Base-by-base conservation (phyloP, 768 basidiomycete genomes). In the Megacollybia marginata region DNA sequence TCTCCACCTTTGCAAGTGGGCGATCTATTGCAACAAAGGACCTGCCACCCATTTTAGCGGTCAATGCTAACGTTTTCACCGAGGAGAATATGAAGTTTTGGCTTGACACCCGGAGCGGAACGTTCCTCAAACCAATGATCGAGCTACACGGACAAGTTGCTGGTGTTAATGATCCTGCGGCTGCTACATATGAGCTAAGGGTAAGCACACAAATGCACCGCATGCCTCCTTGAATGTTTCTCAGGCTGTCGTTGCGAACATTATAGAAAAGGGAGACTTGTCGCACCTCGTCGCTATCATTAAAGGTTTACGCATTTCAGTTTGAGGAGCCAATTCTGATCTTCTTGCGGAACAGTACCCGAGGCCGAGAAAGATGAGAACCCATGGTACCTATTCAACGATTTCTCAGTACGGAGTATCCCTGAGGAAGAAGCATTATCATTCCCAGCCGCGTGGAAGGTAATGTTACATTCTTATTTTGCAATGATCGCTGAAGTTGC, bases 321-420 rank as follows among this genome's bases (percentile, higher is more conserved):
- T 28, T 40, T 33, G n/a, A 47, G 20, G 11, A 46, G 33, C 13
- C 31, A 11, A 10, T 36, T 5, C 36, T 42, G 46, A 2, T 33
- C 46, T 42, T 33, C 46, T 42, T 23, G 23, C 47, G 38, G 19
- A 28, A 4, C 54, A 92, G 89, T 93, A 35, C 88, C 88, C 0
- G 82, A 85, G 50, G 78, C 78, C 1, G 82, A 84, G 59, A 64
- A 59, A 8, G 59, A 69, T 16, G 58, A 55, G 19, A 82, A 80
- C 48, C 79, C 82, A 1, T 99, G 96, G 96, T 86, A 86, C 58
- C 65, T 98, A 48, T 98, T 98, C 80, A 99, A 99, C 60, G 96
- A 99, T 60, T 99, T 99, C 60, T 75, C 83, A 1, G 96, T 99
- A 11, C 74, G 74, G 44, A 88, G 89, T 49, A 80, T 97, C 31